These are phyloP conservation scores for Apiospora malaysiana DNA, from an alignment of 2,329 filamentous ascomycete species.

Conservation along the genomic window DNA sequence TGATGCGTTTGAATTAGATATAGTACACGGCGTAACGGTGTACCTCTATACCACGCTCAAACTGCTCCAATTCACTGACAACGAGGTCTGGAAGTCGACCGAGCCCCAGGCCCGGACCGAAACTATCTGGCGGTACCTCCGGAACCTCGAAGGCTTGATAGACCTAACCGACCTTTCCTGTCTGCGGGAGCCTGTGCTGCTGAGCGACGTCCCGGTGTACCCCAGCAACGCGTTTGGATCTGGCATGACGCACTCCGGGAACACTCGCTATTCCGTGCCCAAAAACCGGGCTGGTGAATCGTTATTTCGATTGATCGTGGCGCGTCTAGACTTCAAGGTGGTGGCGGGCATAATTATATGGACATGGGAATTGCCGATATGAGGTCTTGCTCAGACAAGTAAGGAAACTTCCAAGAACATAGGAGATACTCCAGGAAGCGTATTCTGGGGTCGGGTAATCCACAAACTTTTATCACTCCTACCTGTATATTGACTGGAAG, in stretches of 20 bases:
- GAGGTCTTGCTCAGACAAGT: too few relatives aligned
- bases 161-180: not conserved
- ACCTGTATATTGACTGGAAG: too few relatives aligned
- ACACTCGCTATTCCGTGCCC: not conserved
- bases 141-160: not conserved
- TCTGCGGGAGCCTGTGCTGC: slow-evolving; percentile 9
- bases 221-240: slow-evolving; percentile 21
- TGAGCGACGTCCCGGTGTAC: slow-evolving; percentile 20
- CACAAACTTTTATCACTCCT: too few relatives aligned
- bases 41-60: not conserved
- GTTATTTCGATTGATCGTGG: slow-evolving; percentile 24
- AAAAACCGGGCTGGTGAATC: slow-evolving; percentile 19
- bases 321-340: slow-evolving; percentile 21
- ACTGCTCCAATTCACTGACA: slow-evolving; percentile 10
- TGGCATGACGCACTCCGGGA: slow-evolving; percentile 13
- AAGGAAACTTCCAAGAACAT: too few relatives aligned
- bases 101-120: slow-evolving; percentile 23
- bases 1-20: too few relatives aligned
- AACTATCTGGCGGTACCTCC: slow-evolving; percentile 19
- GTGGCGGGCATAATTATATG: too few relatives aligned
- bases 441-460: too few relatives aligned
- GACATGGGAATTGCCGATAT: too few relatives aligned
- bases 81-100: slow-evolving; percentile 20
- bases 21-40: too few relatives aligned
- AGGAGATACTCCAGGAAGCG: too few relatives aligned